These are phyloP conservation scores for Candida sanyiensis DNA, from an alignment of 805 yeast species.

Conservation along the genomic window DNA sequence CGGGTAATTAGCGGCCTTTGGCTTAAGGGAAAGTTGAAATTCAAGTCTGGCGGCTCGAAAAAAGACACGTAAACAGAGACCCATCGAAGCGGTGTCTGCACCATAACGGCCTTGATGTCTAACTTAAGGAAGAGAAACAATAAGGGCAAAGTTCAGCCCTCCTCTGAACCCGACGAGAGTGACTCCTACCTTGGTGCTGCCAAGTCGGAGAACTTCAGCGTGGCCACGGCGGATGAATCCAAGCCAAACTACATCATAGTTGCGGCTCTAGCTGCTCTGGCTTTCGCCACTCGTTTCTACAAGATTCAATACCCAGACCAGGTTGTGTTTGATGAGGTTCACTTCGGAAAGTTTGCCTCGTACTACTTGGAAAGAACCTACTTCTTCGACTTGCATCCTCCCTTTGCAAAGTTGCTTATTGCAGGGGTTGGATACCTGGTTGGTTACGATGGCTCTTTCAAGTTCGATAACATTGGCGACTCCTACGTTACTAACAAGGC, in stretches of 20 bases:
- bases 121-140: too few relatives aligned
- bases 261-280: conserved; percentile 52
- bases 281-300: conserved; percentile 62
- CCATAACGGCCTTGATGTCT: too few relatives aligned
- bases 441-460: conserved; percentile 89
- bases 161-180: too few relatives aligned
- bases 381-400: conserved; percentile 97
- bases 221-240: too few relatives aligned
- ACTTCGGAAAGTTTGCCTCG: conserved; percentile 80
- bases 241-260: neutral
- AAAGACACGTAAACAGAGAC: too few relatives aligned
- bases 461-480: conserved; percentile 86
- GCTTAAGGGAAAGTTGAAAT: too few relatives aligned
- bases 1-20: too few relatives aligned
- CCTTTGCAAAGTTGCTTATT: conserved; percentile 89
- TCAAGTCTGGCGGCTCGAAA: too few relatives aligned
- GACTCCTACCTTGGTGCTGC: too few relatives aligned
- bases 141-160: too few relatives aligned
- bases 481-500: conserved; percentile 71
- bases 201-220: too few relatives aligned
- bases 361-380: conserved; percentile 85
- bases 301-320: conserved; percentile 59
- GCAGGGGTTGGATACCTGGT: conserved; percentile 85
- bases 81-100: too few relatives aligned
- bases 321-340: conserved; percentile 85